Evolutionary conservation across 2,329 filamentous ascomycete genomes (phyloP).

Genomic region (Penicillium sp.): DNA sequence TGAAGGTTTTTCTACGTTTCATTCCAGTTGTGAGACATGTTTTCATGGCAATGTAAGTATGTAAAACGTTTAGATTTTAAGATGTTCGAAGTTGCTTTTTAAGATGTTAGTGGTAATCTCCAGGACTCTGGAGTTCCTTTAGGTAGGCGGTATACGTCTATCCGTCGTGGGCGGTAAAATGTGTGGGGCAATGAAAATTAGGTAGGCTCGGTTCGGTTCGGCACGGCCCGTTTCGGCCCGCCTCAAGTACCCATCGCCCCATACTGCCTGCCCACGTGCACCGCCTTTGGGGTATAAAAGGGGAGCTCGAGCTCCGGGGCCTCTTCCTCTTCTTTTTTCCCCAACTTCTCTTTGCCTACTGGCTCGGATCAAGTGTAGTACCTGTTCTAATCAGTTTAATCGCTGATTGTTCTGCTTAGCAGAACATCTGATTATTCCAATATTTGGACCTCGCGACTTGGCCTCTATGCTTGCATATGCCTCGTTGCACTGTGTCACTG

Average conservation of each 20-base stretch:
- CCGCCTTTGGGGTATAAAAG: background rate
- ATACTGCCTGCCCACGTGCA: background rate
- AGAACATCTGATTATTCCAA: conserved; percentile 74
- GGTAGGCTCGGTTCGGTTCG: too few relatives aligned
- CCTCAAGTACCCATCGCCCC: background rate
- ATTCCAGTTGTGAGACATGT: too few relatives aligned
- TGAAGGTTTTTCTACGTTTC: too few relatives aligned
- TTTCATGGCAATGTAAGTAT: too few relatives aligned
- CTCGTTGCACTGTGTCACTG: conserved; percentile 64
- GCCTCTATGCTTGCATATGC: conserved; percentile 71
- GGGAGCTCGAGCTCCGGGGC: conserved; percentile 5
- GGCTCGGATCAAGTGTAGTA: conserved; percentile 90
- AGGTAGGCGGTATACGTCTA: too few relatives aligned
- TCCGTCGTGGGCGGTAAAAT: too few relatives aligned
- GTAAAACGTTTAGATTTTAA: too few relatives aligned
- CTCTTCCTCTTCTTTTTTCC: conserved; percentile 41
- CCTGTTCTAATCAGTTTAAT: conserved; percentile 98
- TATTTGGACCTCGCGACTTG: conserved; percentile 59
- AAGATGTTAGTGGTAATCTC: too few relatives aligned
- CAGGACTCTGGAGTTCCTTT: too few relatives aligned
- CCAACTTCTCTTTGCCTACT: conserved; percentile 52
- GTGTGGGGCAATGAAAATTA: too few relatives aligned
- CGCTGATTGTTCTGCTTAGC: conserved; percentile 74
- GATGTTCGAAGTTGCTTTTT: too few relatives aligned
- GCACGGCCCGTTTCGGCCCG: too few relatives aligned